Base-by-base conservation (phyloP, 2,329 filamentous ascomycete species). In the Leptosphaerulina australis region DNA sequence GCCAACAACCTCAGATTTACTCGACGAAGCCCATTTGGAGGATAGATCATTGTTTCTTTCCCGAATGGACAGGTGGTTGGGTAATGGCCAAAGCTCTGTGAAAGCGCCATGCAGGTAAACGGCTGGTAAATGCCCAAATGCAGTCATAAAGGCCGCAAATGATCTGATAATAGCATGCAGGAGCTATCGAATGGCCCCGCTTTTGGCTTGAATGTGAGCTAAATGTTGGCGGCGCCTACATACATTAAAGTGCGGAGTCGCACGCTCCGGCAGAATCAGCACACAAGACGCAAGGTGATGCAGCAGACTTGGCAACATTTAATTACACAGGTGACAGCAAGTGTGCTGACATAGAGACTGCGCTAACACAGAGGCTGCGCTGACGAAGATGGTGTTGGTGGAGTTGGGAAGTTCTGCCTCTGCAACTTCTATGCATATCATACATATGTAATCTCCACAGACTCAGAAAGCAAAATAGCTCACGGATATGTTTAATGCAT, bases 91-190 rank as follows among this genome's bases (percentile, higher is more conserved):
- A 21, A 51, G 53, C 56, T 44, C 34, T 59, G 46, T 62, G 54
- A 58, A 65, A 53, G 46, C 50, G 58, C 58, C 59, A 56, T 55
- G 50, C 55, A 62, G 36, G 14, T 14, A 37, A 24, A 60, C 55
- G 53, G 62, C 59, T 55, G 56, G 48, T 62, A 63, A 69, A 63
- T 61, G 52, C 53, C 64, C 55, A 53, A 41, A 52, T 46, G 17
- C 14, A 54, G 54, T 37, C 26, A 12, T 44, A 68, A 65, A 60
- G 60, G 36, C 60, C 58, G 58, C 58, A 67, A 71, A 69, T 69
- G 56, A 39, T 35, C 60, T 58, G 40, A 60, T 55, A 58, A 37
- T 53, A 58, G 60, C 38, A 55, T 67, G 57, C 58, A 60, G 33
- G 34, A 33, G 44, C 51, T 66, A 64, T 66, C 52, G 59, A 57